Conservation (phyloP, 2,329 filamentous ascomycete species). For the Calonectria hongkongensis region DNA sequence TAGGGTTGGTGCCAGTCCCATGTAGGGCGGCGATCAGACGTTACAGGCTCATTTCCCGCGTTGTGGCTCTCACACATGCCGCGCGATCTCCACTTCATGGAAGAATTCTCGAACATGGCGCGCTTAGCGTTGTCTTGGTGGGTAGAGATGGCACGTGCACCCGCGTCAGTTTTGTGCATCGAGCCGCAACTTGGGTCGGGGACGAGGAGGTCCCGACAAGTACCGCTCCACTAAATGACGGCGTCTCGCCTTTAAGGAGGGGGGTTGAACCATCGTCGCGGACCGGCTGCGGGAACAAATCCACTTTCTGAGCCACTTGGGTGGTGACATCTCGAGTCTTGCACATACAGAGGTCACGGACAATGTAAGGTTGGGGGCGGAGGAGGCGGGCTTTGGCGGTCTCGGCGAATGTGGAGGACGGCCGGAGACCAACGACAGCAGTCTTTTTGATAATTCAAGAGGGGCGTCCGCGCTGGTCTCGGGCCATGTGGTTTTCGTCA, state of each 20-base stretch:
- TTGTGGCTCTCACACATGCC: conserved; percentile 15
- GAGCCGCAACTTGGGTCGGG: conserved; percentile 52
- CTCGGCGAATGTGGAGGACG: conserved; percentile 39
- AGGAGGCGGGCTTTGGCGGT: conserved; percentile 37
- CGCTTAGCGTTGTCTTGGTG: conserved; percentile 39
- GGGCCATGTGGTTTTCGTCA: conserved; percentile 42
- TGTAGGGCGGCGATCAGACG: conserved; percentile 43
- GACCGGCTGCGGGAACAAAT: conserved; percentile 45
- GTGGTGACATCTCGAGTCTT: conserved; percentile 46
- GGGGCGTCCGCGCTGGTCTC: conserved; percentile 46
- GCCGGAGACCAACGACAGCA: conserved; percentile 45
- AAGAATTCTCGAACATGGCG: conserved; percentile 54
- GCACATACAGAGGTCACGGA: conserved; percentile 36
- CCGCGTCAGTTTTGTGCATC: conserved; percentile 54
- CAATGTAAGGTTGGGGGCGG: conserved; percentile 35
- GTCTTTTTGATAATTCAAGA: conserved; percentile 50
- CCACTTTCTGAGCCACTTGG: conserved; percentile 51
- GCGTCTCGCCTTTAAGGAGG: conserved; percentile 39
- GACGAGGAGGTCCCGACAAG: conserved; percentile 46
- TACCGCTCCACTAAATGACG: conserved; percentile 38
- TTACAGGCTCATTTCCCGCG: conserved; percentile 53
- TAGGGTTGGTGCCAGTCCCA: conserved; percentile 46
- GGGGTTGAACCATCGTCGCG: conserved; percentile 52
- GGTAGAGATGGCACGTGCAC: conserved; percentile 49
- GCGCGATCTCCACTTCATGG: conserved; percentile 44